A percentile compares a stretch with the other conserved stretches of the same genome.
Evolutionary conservation across 179 eudicot genomes (phyloP).

Genomic region (Patellifolia procumbens): DNA sequence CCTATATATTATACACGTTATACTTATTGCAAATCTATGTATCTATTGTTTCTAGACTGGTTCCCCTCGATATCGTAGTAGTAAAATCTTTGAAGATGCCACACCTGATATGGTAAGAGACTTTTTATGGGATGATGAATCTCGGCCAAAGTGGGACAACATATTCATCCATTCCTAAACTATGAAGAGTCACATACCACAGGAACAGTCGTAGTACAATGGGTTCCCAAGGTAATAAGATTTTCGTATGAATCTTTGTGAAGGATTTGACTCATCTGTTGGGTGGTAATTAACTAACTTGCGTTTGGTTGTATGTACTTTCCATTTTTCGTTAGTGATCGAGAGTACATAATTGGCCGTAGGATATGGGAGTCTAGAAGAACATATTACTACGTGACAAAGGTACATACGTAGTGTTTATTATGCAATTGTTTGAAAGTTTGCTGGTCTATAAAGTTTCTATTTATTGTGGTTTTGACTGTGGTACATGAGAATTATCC

Average conservation of each 20-base stretch:
- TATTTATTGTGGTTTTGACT: not conserved
- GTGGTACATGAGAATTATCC: not conserved
- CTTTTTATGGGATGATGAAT: conserved; percentile 98
- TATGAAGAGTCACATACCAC: conserved; percentile 63
- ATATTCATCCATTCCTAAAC: conserved; percentile 68
- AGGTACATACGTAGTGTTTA: conserved; percentile 45
- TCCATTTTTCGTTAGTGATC: conserved; percentile 93
- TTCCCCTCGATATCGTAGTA: conserved; percentile 93
- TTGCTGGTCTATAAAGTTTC: not conserved
- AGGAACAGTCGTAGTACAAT: conserved; percentile 89
- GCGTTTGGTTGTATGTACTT: conserved; percentile 50
- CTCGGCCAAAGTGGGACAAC: conserved; percentile 83
- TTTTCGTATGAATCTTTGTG: conserved; percentile 4
- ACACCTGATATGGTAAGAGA: conserved; percentile 91
- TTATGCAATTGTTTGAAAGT: not conserved
- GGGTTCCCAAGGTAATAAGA: conserved; percentile 76
- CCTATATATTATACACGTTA: too few species aligned
- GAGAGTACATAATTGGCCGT: conserved; percentile 88
- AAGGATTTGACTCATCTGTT: not conserved
- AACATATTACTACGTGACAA: conserved; percentile 86
- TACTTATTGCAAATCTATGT: conserved; percentile 11
- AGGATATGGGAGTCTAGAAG: conserved; percentile 88
- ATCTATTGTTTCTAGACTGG: conserved; percentile 53
- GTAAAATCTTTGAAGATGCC: conserved; percentile 90
- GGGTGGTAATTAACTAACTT: conserved; percentile 18